Conservation (phyloP, 768 basidiomycete species). For the Trametes sanguinea region DNA sequence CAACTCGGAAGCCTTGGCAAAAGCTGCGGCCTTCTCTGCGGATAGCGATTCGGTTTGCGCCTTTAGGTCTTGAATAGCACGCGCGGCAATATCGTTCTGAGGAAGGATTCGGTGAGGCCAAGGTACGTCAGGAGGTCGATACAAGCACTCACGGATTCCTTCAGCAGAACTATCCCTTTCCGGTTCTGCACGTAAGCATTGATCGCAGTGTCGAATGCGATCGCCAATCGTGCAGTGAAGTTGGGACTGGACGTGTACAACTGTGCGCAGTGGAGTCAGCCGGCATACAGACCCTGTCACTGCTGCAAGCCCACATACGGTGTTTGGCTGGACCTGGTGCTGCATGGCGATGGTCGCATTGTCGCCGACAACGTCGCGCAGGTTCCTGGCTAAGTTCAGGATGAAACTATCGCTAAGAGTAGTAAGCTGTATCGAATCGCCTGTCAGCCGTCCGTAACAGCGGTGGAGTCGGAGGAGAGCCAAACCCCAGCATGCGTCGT, state of each 20-base stretch:
- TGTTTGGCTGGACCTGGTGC: not conserved
- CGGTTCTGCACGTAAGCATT: not conserved
- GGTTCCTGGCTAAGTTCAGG: not conserved
- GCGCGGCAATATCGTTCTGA: not conserved
- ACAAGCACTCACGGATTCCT: not conserved
- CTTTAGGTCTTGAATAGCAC: not conserved
- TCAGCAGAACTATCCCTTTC: not conserved
- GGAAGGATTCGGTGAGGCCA: not conserved
- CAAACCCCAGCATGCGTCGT: not conserved
- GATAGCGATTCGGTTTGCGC: not conserved
- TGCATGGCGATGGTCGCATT: not conserved
- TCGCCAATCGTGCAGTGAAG: not conserved
- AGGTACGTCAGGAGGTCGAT: not conserved
- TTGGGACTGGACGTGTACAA: not conserved
- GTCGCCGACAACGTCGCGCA: conserved; percentile 3
- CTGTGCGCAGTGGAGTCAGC: not conserved
- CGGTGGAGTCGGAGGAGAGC: too few species aligned
- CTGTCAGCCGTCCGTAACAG: too few species aligned
- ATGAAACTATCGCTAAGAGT: not conserved
- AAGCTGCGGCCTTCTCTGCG: not conserved
- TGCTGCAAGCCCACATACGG: not conserved
- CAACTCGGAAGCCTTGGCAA: not conserved
- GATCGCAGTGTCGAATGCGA: not conserved
- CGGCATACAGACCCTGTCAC: not conserved
- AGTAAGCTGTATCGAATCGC: not conserved